Percentiles rank a stretch among this genome's conserved stretches.
phyloP scores from a whole-genome alignment of 1,284 basidiomycete species.

The Volvariella surrecta region DNA sequence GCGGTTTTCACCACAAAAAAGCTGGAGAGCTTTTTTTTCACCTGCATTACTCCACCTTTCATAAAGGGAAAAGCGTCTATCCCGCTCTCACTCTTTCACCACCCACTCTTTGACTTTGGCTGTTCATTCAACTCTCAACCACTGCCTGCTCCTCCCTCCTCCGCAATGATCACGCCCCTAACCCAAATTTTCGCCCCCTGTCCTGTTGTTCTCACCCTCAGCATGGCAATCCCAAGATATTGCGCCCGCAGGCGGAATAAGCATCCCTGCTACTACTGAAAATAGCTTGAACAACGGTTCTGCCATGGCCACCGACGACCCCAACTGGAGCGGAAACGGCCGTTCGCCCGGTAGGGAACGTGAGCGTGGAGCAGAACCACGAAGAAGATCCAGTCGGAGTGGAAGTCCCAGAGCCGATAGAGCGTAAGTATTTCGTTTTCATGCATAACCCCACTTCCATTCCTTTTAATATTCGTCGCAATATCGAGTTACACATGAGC shows the following conservation, averaged over 20 bases:
- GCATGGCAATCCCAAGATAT: slow-evolving; percentile 78
- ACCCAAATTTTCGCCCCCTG: slow-evolving; percentile 20
- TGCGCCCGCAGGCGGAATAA: slow-evolving; percentile 55
- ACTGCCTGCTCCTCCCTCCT: slow-evolving; percentile 1
- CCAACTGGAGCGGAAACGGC: slow-evolving; percentile 33
- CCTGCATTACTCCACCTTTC: slow-evolving; percentile 7
- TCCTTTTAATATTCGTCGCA: slow-evolving; percentile 7
- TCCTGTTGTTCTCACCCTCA: slow-evolving; percentile 27
- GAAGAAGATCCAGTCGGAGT: slow-evolving; percentile 61
- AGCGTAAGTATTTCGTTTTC: slow-evolving; percentile 32
- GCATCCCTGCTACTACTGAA: slow-evolving; percentile 54
- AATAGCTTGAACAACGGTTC: slow-evolving; percentile 35
- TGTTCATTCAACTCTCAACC: slow-evolving; percentile 5
- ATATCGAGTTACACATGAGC: slow-evolving; percentile 10
- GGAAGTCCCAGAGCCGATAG: slow-evolving; percentile 56
- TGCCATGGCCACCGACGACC: slow-evolving; percentile 30
- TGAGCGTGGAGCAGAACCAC: slow-evolving; percentile 37
- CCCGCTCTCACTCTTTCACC: slow-evolving; percentile 8
- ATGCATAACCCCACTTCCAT: slow-evolving; percentile 11
- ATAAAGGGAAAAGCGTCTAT: slow-evolving; percentile 5
- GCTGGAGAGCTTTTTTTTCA: slow-evolving; percentile 2
- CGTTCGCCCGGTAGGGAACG: slow-evolving; percentile 40
- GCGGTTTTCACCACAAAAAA: slow-evolving; percentile 1
- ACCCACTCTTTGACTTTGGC: slow-evolving; percentile 8
- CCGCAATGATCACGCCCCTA: slow-evolving; percentile 25